Percentiles rank a stretch among this genome's conserved stretches.
Evolutionary conservation across 78 protist genomes (phyloP).

Genomic region (Mantamonas sphyraenae): DNA sequence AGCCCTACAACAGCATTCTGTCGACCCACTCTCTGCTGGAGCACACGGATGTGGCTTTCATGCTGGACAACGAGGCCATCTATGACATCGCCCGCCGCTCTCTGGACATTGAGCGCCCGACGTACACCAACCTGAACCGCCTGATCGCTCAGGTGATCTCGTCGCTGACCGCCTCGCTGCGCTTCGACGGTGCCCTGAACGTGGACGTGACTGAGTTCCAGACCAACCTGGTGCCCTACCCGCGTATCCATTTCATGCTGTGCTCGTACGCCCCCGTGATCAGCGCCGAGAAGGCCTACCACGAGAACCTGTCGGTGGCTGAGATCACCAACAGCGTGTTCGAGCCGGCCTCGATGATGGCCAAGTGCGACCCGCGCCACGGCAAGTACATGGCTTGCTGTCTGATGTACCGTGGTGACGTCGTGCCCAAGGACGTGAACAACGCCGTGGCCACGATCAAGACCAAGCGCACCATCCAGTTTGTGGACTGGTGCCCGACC

Average conservation of each 20-base stretch:
- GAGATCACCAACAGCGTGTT: slow-evolving; percentile 95
- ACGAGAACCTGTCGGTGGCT: slow-evolving; percentile 92
- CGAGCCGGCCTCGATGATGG: slow-evolving; percentile 94
- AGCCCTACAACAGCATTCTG: slow-evolving; percentile 98
- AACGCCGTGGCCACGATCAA: slow-evolving; percentile 93
- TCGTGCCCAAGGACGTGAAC: slow-evolving; percentile 98
- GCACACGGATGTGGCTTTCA: slow-evolving; percentile 92
- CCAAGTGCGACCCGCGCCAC: slow-evolving; percentile 96
- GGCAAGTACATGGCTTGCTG: slow-evolving; percentile 99
- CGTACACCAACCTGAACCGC: slow-evolving; percentile 97
- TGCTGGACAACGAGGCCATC: slow-evolving; percentile 86
- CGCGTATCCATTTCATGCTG: slow-evolving; percentile 92
- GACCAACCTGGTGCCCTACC: slow-evolving; percentile 98
- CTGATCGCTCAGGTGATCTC: slow-evolving; percentile 93
- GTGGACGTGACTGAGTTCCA: slow-evolving; percentile 98
- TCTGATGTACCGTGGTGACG: slow-evolving; percentile 98
- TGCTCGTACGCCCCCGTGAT: slow-evolving; percentile 94
- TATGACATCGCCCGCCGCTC: slow-evolving; percentile 95
- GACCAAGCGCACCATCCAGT: slow-evolving; percentile 94
- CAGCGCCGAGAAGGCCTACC: slow-evolving; percentile 95
- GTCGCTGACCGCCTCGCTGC: slow-evolving; percentile 94
- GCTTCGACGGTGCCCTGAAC: slow-evolving; percentile 96
- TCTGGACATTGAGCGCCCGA: slow-evolving; percentile 93
- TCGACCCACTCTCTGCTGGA: slow-evolving; percentile 92
- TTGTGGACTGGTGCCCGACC: slow-evolving; percentile 98